Evolutionary conservation across 805 yeast genomes (phyloP).

Genomic region (Pichia cephalocereana): DNA sequence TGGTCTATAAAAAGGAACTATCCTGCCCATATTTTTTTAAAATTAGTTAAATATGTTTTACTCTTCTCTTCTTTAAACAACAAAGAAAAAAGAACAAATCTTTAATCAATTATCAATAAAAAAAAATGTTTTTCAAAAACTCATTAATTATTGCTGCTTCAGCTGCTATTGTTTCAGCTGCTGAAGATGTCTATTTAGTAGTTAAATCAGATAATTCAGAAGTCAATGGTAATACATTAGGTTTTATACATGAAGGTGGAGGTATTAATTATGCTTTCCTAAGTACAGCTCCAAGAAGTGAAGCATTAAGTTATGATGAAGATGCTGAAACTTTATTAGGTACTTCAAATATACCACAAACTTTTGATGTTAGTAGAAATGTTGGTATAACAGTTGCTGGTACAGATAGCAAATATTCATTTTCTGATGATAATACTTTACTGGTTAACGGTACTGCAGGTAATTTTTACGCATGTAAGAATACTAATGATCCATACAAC

Average conservation of each 20-base stretch:
- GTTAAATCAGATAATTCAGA: slow-evolving; percentile 21
- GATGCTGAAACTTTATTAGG: slow-evolving; percentile 6
- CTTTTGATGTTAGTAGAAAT: not conserved
- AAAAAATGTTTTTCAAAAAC: slow-evolving; percentile 6
- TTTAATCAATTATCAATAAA: no score
- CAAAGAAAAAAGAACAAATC: no score
- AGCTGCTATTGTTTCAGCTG: slow-evolving; percentile 6
- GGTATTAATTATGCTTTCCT: slow-evolving; percentile 33
- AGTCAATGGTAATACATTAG: slow-evolving; percentile 22
- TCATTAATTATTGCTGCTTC: slow-evolving; percentile 7
- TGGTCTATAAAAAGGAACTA: no score
- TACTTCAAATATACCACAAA: slow-evolving; percentile 7
- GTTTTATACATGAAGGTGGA: slow-evolving; percentile 39
- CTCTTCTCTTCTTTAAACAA: not conserved
- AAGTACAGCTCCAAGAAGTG: slow-evolving; percentile 2
- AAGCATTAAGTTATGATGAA: slow-evolving; percentile 13
- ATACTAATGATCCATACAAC: slow-evolving; percentile 36
- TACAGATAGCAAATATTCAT: slow-evolving; percentile 9
- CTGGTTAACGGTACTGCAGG: slow-evolving; percentile 23
- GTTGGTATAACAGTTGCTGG: slow-evolving; percentile 10
- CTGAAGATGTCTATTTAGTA: slow-evolving; percentile 16
- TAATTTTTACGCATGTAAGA: slow-evolving; percentile 34
- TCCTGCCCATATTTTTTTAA: no score
- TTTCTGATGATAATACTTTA: slow-evolving; percentile 19
- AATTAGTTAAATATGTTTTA: no score